These are phyloP conservation scores for Rhizoclosmatium globosum DNA, from an alignment of 192 early-diverging fungal genomes.

Conservation along the genomic window DNA sequence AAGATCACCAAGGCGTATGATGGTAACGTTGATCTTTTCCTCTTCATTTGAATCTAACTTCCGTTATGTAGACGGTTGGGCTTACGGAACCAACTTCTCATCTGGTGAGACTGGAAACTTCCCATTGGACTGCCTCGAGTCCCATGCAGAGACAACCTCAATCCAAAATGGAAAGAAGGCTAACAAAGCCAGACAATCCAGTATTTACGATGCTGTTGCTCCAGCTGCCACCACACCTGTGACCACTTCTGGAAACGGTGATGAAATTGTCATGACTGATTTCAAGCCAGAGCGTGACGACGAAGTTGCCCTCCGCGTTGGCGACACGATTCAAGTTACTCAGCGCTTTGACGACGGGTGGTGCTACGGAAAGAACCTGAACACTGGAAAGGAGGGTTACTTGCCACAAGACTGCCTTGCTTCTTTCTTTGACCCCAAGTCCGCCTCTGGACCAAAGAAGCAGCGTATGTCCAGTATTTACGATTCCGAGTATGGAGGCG, in stretches of 20 bases:
- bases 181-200: background rate
- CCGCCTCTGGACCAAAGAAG: background rate
- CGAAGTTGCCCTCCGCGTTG: conserved; percentile 16
- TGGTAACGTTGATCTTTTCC: background rate
- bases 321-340: conserved; percentile 16
- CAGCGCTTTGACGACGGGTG: conserved; percentile 26
- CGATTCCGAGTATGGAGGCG: conserved; percentile 19
- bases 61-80: conserved; percentile 21
- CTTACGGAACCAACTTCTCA: conserved; percentile 24
- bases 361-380: conserved; percentile 27
- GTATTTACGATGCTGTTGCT: conserved; percentile 6
- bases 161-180: background rate
- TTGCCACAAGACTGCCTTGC: conserved; percentile 28
- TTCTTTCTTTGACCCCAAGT: background rate
- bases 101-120: conserved; percentile 5
- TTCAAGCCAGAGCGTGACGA: conserved; percentile 8
- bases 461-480: conserved; percentile 16
- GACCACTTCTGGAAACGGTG: background rate
- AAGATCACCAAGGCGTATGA: background rate
- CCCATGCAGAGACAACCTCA: too few relatives aligned
- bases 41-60: background rate
- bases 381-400: conserved; percentile 5
- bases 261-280: background rate
- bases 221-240: background rate
- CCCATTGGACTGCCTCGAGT: conserved; percentile 20